Conservation (phyloP, 441 rosid genomes). For the Capsella rubella region DNA sequence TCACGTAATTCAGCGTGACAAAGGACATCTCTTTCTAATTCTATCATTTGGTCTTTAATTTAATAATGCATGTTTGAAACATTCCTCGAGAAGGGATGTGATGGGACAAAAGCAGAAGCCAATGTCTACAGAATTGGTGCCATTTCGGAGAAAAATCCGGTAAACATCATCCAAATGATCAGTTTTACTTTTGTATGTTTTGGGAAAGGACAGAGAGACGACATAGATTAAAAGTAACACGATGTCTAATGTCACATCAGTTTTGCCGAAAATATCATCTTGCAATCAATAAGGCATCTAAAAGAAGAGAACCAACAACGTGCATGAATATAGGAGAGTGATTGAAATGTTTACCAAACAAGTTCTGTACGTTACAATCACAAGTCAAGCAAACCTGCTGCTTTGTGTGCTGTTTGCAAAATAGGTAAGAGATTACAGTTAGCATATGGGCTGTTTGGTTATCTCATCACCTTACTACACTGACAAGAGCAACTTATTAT, state of each 20-base stretch:
- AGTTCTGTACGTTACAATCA: constrained; percentile 6
- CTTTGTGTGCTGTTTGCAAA: constrained; percentile 25
- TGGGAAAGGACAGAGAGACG: constrained; percentile 27
- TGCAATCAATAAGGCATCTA: constrained; percentile 1
- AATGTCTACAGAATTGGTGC: constrained; percentile 8
- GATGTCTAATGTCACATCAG: constrained; percentile 34
- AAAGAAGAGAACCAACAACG: constrained; percentile 7
- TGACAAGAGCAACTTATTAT: background rate
- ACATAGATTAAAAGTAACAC: constrained; percentile 27
- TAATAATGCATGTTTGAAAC: constrained; percentile 30
- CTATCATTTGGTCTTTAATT: background rate
- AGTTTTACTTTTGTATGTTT: constrained; percentile 25
- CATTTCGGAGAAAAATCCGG: constrained; percentile 19
- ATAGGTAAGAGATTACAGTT: background rate
- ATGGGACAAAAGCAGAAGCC: constrained; percentile 34
- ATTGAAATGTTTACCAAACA: constrained; percentile 38
- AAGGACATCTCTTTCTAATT: background rate
- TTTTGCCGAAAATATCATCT: constrained; percentile 27
- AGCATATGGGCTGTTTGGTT: background rate
- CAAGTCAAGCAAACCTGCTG: constrained; percentile 3
- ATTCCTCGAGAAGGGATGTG: constrained; percentile 25
- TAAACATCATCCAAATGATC: constrained; percentile 16
- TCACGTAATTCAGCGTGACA: background rate
- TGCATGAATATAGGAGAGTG: constrained; percentile 3
- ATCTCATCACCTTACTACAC: constrained; percentile 8